Conservation (phyloP, 345 rosid genomes). For the Boechera stricta region DNA sequence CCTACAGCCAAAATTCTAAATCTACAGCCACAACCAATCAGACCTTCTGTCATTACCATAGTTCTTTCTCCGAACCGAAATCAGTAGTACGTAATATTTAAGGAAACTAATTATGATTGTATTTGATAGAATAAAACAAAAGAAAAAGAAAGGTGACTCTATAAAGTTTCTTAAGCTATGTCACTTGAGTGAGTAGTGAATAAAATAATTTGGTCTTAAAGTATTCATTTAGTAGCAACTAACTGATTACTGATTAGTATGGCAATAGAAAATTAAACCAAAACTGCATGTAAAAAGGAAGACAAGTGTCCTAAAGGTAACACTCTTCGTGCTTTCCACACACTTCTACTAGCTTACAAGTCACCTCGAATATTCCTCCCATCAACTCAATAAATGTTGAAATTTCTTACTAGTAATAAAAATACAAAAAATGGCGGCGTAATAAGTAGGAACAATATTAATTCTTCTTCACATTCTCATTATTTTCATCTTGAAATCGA, state of each 20-base stretch:
- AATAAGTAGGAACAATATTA: slow-evolving; percentile 1
- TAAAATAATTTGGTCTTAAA: neutral
- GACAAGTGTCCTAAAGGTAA: slow-evolving; percentile 31
- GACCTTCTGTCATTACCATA: neutral
- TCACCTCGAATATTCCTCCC: slow-evolving; percentile 25
- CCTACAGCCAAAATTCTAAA: no score
- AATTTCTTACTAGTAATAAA: neutral
- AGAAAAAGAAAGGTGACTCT: neutral
- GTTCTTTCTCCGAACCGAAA: neutral
- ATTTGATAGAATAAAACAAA: neutral
- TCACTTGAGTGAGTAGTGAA: neutral
- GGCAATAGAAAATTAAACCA: neutral
- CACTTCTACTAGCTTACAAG: slow-evolving; percentile 7
- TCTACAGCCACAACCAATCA: no score
- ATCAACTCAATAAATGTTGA: slow-evolving; percentile 11
- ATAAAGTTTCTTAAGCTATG: neutral
- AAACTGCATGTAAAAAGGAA: slow-evolving; percentile 28
- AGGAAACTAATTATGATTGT: neutral
- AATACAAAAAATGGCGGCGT: neutral
- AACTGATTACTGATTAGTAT: slow-evolving; percentile 8
- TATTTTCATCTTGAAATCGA: neutral
- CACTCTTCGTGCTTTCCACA: slow-evolving; percentile 15
- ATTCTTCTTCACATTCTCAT: slow-evolving; percentile 8
- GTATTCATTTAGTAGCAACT: neutral
- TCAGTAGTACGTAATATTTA: neutral